These are phyloP conservation scores for Diospyros lotus DNA, from an alignment of 148 eudicot species.

Conservation along the genomic window DNA sequence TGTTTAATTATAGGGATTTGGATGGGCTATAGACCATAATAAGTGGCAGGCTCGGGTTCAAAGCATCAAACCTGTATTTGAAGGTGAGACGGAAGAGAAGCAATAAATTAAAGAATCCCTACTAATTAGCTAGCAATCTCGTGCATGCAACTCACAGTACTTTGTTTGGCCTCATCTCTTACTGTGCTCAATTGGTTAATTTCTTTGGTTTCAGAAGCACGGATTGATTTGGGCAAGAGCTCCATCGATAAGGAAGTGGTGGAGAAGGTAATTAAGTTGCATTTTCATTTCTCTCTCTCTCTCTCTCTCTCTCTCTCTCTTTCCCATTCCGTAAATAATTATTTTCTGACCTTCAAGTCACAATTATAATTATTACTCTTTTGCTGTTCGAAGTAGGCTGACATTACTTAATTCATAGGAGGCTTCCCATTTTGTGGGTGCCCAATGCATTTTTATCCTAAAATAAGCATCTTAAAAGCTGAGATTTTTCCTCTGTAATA, in stretches of 20 bases:
- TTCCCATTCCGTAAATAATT: too few species aligned
- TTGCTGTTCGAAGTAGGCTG: too few species aligned
- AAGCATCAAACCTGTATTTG: conserved; percentile 85
- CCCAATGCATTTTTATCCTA: too few species aligned
- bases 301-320: too few species aligned
- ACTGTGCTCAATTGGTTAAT: neutral
- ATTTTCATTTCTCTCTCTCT: neutral
- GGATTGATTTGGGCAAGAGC: conserved; percentile 51
- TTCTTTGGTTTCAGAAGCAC: conserved; percentile 52
- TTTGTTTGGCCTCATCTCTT: too few species aligned
- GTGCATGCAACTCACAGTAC: neutral
- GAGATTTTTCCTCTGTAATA: too few species aligned
- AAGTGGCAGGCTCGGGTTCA: conserved; percentile 87
- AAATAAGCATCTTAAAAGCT: too few species aligned
- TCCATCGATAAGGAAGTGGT: conserved; percentile 76
- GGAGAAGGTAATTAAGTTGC: conserved; percentile 51
- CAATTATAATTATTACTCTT: too few species aligned
- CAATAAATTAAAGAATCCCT: neutral
- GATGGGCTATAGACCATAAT: conserved; percentile 91
- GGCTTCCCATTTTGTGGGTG: too few species aligned
- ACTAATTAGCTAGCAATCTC: neutral
- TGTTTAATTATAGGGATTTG: conserved; percentile 58
- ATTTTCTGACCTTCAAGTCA: too few species aligned
- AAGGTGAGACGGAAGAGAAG: conserved; percentile 39
- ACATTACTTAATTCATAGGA: too few species aligned